Evolutionary conservation across 148 eudicot species (phyloP).

Genomic region (Arbutus unedo): DNA sequence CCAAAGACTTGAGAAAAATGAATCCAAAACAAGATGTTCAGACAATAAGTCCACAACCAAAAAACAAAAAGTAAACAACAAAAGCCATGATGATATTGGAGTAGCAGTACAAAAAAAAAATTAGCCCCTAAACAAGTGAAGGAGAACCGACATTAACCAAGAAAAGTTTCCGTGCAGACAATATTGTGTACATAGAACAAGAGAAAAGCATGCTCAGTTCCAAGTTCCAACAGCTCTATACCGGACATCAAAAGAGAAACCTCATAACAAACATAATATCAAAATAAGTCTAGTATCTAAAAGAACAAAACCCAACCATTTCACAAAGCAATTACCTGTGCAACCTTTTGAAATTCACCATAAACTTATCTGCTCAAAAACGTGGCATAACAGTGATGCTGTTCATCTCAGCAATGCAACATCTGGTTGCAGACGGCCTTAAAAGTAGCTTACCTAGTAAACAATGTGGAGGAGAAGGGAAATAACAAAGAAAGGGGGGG

Average conservation of each 20-base stretch:
- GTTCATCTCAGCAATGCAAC: constrained; percentile 33
- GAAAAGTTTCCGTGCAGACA: not conserved
- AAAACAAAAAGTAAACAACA: not conserved
- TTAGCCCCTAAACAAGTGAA: not conserved
- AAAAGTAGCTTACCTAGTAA: constrained; percentile 45
- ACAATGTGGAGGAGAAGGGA: constrained; percentile 27
- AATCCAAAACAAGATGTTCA: not conserved
- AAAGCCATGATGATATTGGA: not conserved
- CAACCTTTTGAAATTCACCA: constrained; percentile 19
- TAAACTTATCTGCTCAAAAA: constrained; percentile 26
- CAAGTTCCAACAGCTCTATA: not conserved
- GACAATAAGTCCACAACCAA: not conserved
- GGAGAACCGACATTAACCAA: not conserved
- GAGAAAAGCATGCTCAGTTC: not conserved
- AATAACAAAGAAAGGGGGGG: constrained; percentile 13
- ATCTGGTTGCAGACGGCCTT: constrained; percentile 37
- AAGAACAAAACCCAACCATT: not conserved
- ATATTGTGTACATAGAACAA: not conserved
- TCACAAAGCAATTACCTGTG: constrained; percentile 43
- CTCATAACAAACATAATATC: not conserved
- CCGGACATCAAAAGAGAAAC: not conserved
- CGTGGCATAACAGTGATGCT: constrained; percentile 30
- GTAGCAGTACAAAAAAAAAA: too few relatives aligned
- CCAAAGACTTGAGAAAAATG: not conserved
- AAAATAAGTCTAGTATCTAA: not conserved